Evolutionary conservation across 305 asterid genomes (phyloP).

Genomic region (Rubia tinctorum): DNA sequence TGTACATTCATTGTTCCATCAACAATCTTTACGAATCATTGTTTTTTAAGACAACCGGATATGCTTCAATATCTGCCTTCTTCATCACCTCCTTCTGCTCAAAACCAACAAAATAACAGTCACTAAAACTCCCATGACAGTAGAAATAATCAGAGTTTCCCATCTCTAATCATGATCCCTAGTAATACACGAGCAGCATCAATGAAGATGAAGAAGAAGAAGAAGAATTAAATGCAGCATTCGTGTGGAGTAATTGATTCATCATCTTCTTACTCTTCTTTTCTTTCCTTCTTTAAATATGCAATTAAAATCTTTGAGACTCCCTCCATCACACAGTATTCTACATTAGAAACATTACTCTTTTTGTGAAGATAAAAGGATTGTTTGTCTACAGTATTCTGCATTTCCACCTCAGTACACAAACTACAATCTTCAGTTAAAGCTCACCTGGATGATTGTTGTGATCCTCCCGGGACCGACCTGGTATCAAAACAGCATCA

Average conservation of each 20-base stretch:
- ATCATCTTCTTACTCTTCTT: not conserved
- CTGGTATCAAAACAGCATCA: conserved; percentile 38
- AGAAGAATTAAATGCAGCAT: not conserved
- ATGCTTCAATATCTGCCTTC: conserved; percentile 38
- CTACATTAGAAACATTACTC: not conserved
- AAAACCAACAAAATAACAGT: conserved; percentile 6
- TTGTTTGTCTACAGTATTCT: not conserved
- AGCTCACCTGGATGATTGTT: conserved; percentile 56
- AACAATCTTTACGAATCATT: not conserved
- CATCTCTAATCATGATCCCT: not conserved
- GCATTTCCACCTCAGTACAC: not conserved
- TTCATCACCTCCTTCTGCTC: conserved; percentile 52
- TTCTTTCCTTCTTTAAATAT: not conserved
- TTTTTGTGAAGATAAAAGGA: not conserved
- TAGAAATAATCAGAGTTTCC: not conserved
- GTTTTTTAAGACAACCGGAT: conserved; percentile 20
- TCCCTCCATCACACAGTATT: not conserved
- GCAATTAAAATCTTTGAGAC: not conserved
- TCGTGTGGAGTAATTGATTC: not conserved
- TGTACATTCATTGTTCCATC: not conserved
- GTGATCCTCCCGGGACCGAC: conserved; percentile 75
- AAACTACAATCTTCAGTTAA: conserved; percentile 10
- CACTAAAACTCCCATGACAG: not conserved
- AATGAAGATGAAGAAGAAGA: not conserved
- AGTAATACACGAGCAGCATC: not conserved